phyloP scores from a whole-genome alignment of 345 rosid genomes.

The Gossypium anomalum region DNA sequence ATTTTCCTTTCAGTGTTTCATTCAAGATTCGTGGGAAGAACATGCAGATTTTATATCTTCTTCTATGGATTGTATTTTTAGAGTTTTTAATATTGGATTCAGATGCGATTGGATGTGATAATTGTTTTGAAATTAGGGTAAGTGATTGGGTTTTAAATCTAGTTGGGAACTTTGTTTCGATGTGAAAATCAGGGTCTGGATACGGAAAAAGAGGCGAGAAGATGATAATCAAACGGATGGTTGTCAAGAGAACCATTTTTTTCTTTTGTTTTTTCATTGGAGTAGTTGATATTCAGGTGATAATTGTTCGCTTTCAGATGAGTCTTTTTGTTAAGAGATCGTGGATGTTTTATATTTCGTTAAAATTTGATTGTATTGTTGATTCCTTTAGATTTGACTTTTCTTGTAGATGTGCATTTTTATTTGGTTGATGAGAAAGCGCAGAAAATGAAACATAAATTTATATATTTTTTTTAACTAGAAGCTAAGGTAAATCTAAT shows the following conservation, averaged over 20 bases:
- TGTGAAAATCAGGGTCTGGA: no score
- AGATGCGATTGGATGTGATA: no score
- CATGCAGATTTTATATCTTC: no score
- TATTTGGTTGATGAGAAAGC: constrained; percentile 21
- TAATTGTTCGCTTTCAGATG: constrained; percentile 25
- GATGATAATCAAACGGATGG: no score
- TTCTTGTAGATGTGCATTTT: constrained; percentile 1
- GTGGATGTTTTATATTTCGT: neutral
- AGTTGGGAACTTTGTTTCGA: no score
- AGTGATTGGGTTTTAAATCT: no score
- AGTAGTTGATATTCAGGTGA: constrained; percentile 10
- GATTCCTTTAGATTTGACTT: neutral
- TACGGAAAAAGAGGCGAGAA: no score
- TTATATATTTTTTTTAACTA: neutral
- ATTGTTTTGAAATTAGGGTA: no score
- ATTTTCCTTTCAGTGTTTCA: no score
- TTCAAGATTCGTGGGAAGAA: no score
- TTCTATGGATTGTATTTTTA: no score
- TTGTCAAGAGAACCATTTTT: neutral
- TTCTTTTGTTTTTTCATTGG: constrained; percentile 20
- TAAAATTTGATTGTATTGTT: neutral
- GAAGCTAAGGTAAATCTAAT: neutral
- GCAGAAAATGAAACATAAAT: constrained; percentile 1
- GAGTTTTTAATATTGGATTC: no score
- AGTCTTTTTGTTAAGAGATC: constrained; percentile 10